phyloP scores from a whole-genome alignment of 2,329 filamentous ascomycete species.

The Beauveria bassiana region DNA sequence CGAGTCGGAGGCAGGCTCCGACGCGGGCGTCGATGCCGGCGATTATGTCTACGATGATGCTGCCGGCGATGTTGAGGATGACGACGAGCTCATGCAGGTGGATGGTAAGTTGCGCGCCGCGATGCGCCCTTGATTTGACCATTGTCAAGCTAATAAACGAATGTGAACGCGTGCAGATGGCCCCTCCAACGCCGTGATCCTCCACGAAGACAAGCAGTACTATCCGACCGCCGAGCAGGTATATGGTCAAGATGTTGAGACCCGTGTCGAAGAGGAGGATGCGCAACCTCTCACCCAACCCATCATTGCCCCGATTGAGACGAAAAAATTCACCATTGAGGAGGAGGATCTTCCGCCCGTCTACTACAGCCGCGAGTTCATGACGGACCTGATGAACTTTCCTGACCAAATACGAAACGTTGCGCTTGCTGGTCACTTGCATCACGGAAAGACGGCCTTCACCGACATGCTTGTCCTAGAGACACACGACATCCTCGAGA shows the following conservation, averaged over 20 bases:
- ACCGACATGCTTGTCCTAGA: constrained; percentile 98
- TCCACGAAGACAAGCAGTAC: constrained; percentile 99
- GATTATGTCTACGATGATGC: constrained; percentile 80
- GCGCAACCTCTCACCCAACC: constrained; percentile 86
- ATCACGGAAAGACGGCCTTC: constrained; percentile 96
- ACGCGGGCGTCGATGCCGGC: constrained; percentile 63
- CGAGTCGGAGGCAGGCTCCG: constrained; percentile 78
- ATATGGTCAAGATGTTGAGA: constrained; percentile 91
- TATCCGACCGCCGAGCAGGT: constrained; percentile 97
- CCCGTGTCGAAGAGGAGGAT: constrained; percentile 93
- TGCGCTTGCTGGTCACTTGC: constrained; percentile 83
- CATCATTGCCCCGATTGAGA: constrained; percentile 85
- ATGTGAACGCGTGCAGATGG: constrained; percentile 44
- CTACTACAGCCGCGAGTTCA: constrained; percentile 80
- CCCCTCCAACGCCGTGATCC: constrained; percentile 90
- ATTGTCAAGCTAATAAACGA: constrained; percentile 19
- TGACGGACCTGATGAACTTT: constrained; percentile 94
- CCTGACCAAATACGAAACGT: constrained; percentile 92
- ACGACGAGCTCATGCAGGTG: constrained; percentile 85
- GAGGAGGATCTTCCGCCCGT: constrained; percentile 86
- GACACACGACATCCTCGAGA: constrained; percentile 79
- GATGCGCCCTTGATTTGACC: constrained; percentile 8
- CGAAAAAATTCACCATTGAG: constrained; percentile 94
- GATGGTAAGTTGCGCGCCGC: constrained; percentile 50
- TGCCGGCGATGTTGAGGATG: constrained; percentile 54